A percentile compares a stretch with the other conserved stretches of the same genome.
phyloP scores from a whole-genome alignment of 768 basidiomycete genomes.

The Ephemerocybe angulata region DNA sequence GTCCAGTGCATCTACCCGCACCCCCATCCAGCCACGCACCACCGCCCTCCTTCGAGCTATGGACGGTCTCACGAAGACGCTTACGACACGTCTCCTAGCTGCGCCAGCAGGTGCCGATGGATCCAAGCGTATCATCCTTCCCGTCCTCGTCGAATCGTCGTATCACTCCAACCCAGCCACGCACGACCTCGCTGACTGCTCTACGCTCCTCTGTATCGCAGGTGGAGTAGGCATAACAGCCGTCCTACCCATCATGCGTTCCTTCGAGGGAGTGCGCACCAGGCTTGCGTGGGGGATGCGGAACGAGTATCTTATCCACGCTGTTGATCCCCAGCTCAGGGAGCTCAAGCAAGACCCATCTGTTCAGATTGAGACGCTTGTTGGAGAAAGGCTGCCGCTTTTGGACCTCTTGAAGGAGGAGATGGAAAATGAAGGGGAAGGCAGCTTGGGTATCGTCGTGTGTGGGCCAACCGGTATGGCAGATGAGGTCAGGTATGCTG shows the following conservation, averaged over 20 bases:
- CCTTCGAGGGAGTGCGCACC: conserved; percentile 2
- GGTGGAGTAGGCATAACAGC: conserved; percentile 11
- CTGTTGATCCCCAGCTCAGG: conserved; percentile 4
- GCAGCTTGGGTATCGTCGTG: conserved; percentile 7
- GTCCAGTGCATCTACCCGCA: not conserved
- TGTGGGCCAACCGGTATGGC: too few species aligned
- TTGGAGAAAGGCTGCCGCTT: conserved; percentile 4
- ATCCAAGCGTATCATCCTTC: not conserved
- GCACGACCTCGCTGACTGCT: conserved; percentile 5
- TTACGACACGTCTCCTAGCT: conserved; percentile 4
- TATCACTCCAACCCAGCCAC: conserved; percentile 7
- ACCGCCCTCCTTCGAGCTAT: conserved; percentile 8
- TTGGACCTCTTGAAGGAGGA: conserved; percentile 3
- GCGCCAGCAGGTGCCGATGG: too few species aligned
- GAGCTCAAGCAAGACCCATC: not conserved
- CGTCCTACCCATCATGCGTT: conserved; percentile 5
- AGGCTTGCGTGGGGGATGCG: conserved; percentile 7
- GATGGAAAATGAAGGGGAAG: not conserved
- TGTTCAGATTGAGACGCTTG: conserved; percentile 4
- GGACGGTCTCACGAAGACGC: not conserved
- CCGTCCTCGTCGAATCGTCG: conserved; percentile 9
- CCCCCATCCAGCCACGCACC: not conserved
- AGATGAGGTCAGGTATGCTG: too few species aligned
- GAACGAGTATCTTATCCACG: not conserved
- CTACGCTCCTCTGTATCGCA: conserved; percentile 8